Evolutionary conservation across 2,329 filamentous ascomycete genomes (phyloP), one percentile per base, ranked within the genome.

Genomic region (Venturia carpophila): DNA sequence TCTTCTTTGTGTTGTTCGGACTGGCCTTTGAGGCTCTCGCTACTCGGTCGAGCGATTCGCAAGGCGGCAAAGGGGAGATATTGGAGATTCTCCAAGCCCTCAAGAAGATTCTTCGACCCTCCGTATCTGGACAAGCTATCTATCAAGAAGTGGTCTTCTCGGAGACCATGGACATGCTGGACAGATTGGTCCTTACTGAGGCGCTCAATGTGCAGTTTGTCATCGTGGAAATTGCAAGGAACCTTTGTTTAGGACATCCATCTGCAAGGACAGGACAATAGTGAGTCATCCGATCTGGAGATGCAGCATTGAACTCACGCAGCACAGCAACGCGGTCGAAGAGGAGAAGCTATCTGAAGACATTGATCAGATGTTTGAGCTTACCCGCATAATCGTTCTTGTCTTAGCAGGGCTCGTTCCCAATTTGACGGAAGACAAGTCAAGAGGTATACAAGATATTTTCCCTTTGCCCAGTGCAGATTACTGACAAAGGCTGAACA

Each of bases 1-100:
- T 99, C 81, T 99, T 99, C 80, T 99, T 99, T 71, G 93, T 99
- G 17, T 83, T 99, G 0, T 99, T 97, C 71, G 94, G 94, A 13
- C 87, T 99, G 66, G 92, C 93, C 0, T 97, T 99, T 70, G 95
- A 99, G 76, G 93, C 95, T 21, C 83, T 99, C 27, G 93, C 93
- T 9, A 91, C 91, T 7, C 87, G 92, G 60, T 87, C 89, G 5
- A 83, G 85, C 42, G 87, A 89, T 69, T 81, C 87, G 13, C 87
- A 87, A 4, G 86, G 86, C 0, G 87, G 45, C 43, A 41, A 88
- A 68, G 87, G 89, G 68, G 91, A 96, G 73, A 91, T 89, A 7
- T 79, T 97, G 37, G 92, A 92, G 67, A 97, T 99, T 64, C 81
- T 99, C 24, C 87, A 89, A 73, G 94, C 93, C 0, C 81, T 99